Conservation (phyloP, 805 yeast genomes). For the Pichia paraexigua region DNA sequence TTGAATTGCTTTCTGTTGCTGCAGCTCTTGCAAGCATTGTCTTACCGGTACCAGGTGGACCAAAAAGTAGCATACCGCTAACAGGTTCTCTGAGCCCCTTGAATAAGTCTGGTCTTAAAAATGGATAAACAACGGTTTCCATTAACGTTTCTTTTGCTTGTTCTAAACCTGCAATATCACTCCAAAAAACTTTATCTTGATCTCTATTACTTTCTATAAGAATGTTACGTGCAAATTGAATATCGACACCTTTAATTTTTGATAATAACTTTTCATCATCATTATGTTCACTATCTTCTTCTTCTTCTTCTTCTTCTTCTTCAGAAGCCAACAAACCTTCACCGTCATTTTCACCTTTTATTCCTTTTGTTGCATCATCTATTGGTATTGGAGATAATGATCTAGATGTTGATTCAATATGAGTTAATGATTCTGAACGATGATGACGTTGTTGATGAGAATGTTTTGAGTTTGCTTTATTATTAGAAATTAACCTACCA, state of each 20-base stretch:
- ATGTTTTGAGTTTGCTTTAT: background rate
- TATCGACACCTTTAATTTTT: constrained; percentile 68
- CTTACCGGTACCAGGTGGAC: constrained; percentile 99
- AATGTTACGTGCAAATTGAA: constrained; percentile 70
- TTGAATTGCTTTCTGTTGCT: constrained; percentile 89
- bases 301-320: background rate
- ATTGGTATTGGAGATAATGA: background rate
- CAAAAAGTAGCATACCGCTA: constrained; percentile 90
- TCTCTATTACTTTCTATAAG: constrained; percentile 79
- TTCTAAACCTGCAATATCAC: constrained; percentile 87
- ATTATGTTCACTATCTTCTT: constrained; percentile 16
- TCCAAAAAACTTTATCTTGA: constrained; percentile 92
- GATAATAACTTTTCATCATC: constrained; percentile 32
- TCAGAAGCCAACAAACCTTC: constrained; percentile 12
- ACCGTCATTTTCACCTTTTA: constrained; percentile 21
- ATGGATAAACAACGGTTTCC: constrained; percentile 95
- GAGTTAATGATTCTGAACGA: background rate
- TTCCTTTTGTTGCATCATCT: background rate
- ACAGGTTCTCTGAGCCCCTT: constrained; percentile 90
- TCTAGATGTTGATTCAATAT: background rate
- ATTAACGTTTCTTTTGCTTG: constrained; percentile 82
- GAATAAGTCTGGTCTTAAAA: constrained; percentile 86
- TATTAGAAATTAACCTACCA: background rate
- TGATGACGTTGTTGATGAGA: background rate
- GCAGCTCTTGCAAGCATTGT: constrained; percentile 97